phyloP scores from a whole-genome alignment of 208 protist species.

The Trypanosoma cruzi region DNA sequence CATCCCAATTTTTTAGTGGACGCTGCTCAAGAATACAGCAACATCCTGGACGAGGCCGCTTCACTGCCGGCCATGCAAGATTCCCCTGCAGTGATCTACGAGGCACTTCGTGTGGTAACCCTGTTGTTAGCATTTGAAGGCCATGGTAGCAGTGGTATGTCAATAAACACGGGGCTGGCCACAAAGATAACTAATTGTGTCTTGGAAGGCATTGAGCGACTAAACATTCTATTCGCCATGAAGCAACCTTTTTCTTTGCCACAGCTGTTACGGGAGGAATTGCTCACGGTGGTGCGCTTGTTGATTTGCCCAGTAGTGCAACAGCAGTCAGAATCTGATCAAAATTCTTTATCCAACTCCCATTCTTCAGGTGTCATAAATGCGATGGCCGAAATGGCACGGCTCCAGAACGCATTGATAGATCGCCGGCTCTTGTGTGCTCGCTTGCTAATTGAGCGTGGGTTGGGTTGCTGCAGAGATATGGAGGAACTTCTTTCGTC shows the following conservation, averaged over 20 bases:
- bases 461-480: constrained; percentile 11
- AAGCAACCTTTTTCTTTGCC: background rate
- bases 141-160: background rate
- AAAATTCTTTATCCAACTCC: background rate
- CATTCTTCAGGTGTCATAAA: background rate
- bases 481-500: constrained; percentile 23
- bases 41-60: background rate
- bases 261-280: constrained; percentile 10
- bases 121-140: constrained; percentile 5
- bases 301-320: constrained; percentile 11
- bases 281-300: constrained; percentile 16
- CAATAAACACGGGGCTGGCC: background rate
- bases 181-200: background rate
- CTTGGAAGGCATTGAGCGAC: constrained; percentile 9
- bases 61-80: background rate
- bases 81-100: background rate
- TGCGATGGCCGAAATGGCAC: background rate
- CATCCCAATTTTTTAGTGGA: background rate
- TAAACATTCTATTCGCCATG: background rate
- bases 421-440: constrained; percentile 13
- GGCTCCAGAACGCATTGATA: background rate
- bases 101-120: constrained; percentile 11
- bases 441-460: constrained; percentile 9
- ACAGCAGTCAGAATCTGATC: background rate
- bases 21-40: constrained; percentile 6